Conservation (phyloP, 2,329 filamentous ascomycete genomes). For the Hymenoscyphus scutula region DNA sequence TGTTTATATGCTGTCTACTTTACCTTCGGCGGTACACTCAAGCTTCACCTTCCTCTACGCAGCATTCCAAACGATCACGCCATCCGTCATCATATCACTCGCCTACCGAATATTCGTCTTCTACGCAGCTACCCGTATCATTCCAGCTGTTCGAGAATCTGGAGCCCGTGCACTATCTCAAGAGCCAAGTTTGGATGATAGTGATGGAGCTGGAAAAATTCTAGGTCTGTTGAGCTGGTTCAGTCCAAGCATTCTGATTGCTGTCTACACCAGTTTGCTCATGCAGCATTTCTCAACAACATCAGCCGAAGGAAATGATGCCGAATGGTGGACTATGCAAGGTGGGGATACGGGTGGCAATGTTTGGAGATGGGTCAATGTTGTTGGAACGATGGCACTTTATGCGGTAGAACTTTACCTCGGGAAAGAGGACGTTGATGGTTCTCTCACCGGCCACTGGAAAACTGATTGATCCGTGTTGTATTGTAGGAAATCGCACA, state of each 20-base stretch:
- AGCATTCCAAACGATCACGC: constrained; percentile 91
- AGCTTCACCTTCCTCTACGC: constrained; percentile 84
- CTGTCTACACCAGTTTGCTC: constrained; percentile 91
- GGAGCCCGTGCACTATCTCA: constrained; percentile 80
- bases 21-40: constrained; percentile 81
- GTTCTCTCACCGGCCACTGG: constrained; percentile 75
- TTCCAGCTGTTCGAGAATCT: constrained; percentile 85
- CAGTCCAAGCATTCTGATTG: constrained; percentile 88
- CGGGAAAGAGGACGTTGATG: constrained; percentile 76
- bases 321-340: constrained; percentile 80
- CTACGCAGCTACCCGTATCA: constrained; percentile 92
- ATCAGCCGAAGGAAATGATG: constrained; percentile 58
- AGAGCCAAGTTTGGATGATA: constrained; percentile 81
- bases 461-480: constrained; percentile 71
- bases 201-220: constrained; percentile 75
- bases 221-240: constrained; percentile 89
- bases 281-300: constrained; percentile 91
- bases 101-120: constrained; percentile 93
- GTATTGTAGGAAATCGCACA: background rate
- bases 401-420: constrained; percentile 91
- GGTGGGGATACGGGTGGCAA: constrained; percentile 81
- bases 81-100: constrained; percentile 92
- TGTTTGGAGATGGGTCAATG: constrained; percentile 90
- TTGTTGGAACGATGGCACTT: constrained; percentile 81
- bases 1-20: constrained; percentile 74